Evolutionary conservation across 192 early-diverging fungal species (phyloP), one percentile per base, ranked within the genome.

Genomic region (Mortierella claussenii): DNA sequence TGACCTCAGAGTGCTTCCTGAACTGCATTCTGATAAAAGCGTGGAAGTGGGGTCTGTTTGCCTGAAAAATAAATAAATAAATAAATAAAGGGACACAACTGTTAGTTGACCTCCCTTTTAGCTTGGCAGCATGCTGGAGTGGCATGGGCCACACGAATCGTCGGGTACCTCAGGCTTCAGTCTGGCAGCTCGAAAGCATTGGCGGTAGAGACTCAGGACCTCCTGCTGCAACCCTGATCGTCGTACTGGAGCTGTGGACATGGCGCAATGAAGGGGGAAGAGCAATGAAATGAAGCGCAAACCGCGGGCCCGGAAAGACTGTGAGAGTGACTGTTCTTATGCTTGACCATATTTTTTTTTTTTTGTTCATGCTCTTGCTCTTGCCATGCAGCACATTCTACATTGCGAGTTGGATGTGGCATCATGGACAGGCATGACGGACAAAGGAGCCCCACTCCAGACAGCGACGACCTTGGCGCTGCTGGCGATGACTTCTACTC

Each of bases 161-260:
- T n/a, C n/a, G n/a, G n/a, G n/a, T 82, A 89, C 90, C 79, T 84
- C 67, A 5, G 91, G 89, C 60, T 92, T 92, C 40, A 73, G 78
- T 48, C 78, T 71, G 26, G 85, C 81, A 24, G 91, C 91, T 48
- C 88, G 83, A 53, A 92, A 83, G 60, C 91, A 92, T 67, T 88
- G 81, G 65, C 89, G 86, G 54, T 92, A 92, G 31, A 92, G 81
- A 9, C 84, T 81, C 23, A 92, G 59, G 2, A 89, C 86, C 40
- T 92, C 87, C 30, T 79, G 80, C 53, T 92, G 91, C 42, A 92
- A 61, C 24, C 91, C 91, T 1, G 91, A 92, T 28, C 87, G 83
- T 21, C 73, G 57, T 24, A 76, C 64, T n/a, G 78, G 57, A 24
- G 63, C 55, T 10, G 44, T 40, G 17, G 78, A 66, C 66, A 71